Evolutionary conservation across 1,284 basidiomycete species (phyloP).

Genomic region (Cystobasidium pallidum): DNA sequence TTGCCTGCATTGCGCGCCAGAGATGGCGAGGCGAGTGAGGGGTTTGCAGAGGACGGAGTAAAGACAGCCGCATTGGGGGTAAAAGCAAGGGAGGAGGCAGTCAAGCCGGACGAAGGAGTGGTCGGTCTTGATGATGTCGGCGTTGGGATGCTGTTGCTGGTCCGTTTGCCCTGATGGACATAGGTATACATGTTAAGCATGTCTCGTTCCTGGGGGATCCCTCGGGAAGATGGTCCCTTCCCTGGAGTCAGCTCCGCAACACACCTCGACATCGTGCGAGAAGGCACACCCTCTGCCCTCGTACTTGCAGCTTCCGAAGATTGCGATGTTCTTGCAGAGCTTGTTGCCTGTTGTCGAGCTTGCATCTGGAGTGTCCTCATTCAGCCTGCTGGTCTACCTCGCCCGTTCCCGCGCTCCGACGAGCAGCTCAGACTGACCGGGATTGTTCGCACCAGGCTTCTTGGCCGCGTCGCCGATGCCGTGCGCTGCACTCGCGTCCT

Average conservation of each 20-base stretch:
- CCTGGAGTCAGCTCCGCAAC: too few relatives aligned
- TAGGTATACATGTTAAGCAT: not conserved
- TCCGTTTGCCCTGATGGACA: constrained; percentile 4
- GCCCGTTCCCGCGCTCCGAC: not conserved
- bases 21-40: constrained; percentile 12
- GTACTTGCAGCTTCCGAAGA: constrained; percentile 50
- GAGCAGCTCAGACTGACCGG: not conserved
- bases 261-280: constrained; percentile 45
- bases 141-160: constrained; percentile 14
- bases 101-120: constrained; percentile 4
- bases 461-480: not conserved
- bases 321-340: constrained; percentile 49
- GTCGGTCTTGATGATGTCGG: constrained; percentile 17
- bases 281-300: constrained; percentile 47
- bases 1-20: not conserved
- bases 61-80: constrained; percentile 18
- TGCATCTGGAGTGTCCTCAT: not conserved
- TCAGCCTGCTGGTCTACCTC: not conserved
- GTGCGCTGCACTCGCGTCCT: not conserved
- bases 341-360: constrained; percentile 5
- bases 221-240: not conserved
- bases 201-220: not conserved
- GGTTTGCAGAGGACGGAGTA: constrained; percentile 10
- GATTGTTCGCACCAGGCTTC: not conserved
- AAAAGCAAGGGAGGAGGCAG: constrained; percentile 21